phyloP scores from a whole-genome alignment of 1,284 basidiomycete species.

The Wallemia hederae region DNA sequence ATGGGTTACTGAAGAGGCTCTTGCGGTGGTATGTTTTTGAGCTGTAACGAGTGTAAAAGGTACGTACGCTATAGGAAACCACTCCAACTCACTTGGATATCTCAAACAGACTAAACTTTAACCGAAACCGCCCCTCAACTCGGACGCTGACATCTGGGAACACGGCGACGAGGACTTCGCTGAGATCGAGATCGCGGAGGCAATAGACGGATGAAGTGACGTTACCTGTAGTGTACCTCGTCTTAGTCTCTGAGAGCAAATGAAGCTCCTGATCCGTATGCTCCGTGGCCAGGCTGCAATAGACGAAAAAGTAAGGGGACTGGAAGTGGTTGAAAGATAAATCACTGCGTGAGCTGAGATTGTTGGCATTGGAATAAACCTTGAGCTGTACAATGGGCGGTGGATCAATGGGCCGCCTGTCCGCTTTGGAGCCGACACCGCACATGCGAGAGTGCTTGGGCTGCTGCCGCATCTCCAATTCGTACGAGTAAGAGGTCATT shows the following conservation, averaged over 20 bases:
- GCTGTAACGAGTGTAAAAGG: conserved; percentile 16
- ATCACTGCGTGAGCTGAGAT: conserved; percentile 6
- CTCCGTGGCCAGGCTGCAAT: conserved; percentile 55
- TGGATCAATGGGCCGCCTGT: conserved; percentile 78
- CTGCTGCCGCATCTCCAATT: conserved; percentile 55
- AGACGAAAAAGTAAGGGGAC: conserved; percentile 86
- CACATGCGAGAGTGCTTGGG: conserved; percentile 69
- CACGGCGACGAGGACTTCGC: conserved; percentile 68
- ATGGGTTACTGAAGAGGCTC: conserved; percentile 52
- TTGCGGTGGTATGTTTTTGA: conserved; percentile 62
- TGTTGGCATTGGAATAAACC: conserved; percentile 19
- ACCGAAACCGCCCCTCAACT: conserved; percentile 57
- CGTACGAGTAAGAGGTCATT: conserved; percentile 20
- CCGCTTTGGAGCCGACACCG: conserved; percentile 66
- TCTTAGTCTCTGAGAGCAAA: conserved; percentile 75
- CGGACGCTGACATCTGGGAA: conserved; percentile 18
- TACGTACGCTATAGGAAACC: background rate
- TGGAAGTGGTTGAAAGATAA: conserved; percentile 26
- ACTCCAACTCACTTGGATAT: conserved; percentile 54
- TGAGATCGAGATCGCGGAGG: conserved; percentile 63
- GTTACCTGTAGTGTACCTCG: conserved; percentile 56
- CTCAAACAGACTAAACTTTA: conserved; percentile 76
- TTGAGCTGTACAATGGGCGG: conserved; percentile 85
- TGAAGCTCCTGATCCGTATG: conserved; percentile 77
- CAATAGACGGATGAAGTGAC: conserved; percentile 84